Percentiles rank a stretch among this genome's conserved stretches.
These are phyloP conservation scores for Paspalum vaginatum DNA, from an alignment of 176 grass and related monocot species.

Conservation along the genomic window DNA sequence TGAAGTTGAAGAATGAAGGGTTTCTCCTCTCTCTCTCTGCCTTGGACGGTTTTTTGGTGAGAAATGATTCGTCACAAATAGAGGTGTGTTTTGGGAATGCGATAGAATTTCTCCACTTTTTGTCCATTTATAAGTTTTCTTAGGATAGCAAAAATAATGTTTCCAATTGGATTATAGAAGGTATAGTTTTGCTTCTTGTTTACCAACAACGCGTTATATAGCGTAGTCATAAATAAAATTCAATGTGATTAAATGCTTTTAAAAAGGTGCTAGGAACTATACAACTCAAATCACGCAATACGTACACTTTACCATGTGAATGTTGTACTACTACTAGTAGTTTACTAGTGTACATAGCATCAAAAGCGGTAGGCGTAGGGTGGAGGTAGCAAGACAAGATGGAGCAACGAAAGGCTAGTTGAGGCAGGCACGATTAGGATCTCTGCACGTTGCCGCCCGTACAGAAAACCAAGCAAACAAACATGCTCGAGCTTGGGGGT, in stretches of 20 bases:
- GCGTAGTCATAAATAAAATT: background rate
- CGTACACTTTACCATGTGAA: background rate
- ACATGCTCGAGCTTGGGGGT: conserved; percentile 3
- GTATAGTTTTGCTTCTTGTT: too few species aligned
- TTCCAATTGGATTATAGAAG: background rate
- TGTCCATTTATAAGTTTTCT: background rate
- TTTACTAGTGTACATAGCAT: too few species aligned
- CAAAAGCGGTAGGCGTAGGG: background rate
- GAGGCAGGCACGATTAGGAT: conserved; percentile 44
- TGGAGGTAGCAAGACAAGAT: background rate
- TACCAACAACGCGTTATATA: too few species aligned
- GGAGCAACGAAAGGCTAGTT: background rate
- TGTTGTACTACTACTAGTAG: background rate
- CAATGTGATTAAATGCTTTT: background rate
- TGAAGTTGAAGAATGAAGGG: too few species aligned
- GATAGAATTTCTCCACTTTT: too few species aligned
- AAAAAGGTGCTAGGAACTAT: background rate
- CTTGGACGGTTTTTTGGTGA: accelerated
- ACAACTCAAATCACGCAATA: too few species aligned
- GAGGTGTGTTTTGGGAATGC: background rate
- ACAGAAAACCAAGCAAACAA: conserved; percentile 1
- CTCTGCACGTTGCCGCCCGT: conserved; percentile 27
- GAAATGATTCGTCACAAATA: background rate
- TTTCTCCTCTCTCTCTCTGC: background rate
- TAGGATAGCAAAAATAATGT: too few species aligned